phyloP scores from a whole-genome alignment of 768 basidiomycete species.

The Leucocoprinus birnbaumii region DNA sequence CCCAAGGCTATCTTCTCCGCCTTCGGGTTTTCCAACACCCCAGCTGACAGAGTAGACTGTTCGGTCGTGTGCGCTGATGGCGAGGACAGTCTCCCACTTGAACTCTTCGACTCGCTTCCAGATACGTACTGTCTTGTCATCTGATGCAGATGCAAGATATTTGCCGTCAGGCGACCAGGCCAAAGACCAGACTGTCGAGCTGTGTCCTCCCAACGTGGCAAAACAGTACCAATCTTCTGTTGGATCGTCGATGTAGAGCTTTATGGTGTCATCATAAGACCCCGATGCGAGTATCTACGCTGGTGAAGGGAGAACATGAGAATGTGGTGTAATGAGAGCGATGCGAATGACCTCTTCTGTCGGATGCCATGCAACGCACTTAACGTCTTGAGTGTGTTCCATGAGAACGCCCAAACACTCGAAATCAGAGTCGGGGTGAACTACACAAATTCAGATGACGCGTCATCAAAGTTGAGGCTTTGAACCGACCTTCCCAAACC shows the following conservation, averaged over 20 bases:
- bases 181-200: conserved; percentile 90
- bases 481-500: conserved; percentile 89
- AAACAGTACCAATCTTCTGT: conserved; percentile 94
- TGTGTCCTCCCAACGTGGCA: conserved; percentile 75
- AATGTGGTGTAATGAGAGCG: conserved; percentile 5
- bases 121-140: conserved; percentile 79
- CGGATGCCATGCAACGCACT: conserved; percentile 94
- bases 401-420: conserved; percentile 94
- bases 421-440: conserved; percentile 88
- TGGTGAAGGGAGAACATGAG: conserved; percentile 19
- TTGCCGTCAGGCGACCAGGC: conserved; percentile 75
- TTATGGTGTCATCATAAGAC: conserved; percentile 96
- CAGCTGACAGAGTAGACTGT: conserved; percentile 83
- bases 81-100: conserved; percentile 59
- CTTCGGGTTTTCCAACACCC: conserved; percentile 38
- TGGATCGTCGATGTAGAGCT: conserved; percentile 90
- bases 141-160: conserved; percentile 86
- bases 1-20: conserved; percentile 49
- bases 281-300: conserved; percentile 89
- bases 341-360: conserved; percentile 72
- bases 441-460: conserved; percentile 35
- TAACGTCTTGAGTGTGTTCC: conserved; percentile 97
- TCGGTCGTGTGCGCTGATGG: conserved; percentile 65
- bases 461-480: neutral
- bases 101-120: conserved; percentile 71